Evolutionary conservation across 257 asterid species (phyloP).

Genomic region (Echites panduratus): DNA sequence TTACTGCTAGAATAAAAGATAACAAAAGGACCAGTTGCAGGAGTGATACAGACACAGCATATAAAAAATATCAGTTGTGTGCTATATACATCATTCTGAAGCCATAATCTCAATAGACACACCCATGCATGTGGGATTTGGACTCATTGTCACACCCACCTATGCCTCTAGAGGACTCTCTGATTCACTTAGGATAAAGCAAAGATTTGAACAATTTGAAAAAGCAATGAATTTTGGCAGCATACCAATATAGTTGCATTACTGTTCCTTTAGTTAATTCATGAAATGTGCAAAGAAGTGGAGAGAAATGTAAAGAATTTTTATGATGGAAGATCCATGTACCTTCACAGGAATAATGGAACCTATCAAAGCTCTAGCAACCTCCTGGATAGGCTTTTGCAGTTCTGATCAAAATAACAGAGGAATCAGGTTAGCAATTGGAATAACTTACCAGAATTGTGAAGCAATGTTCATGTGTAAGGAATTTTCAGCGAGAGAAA

Average conservation of each 20-base stretch:
- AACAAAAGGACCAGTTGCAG: not conserved
- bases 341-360: conserved; percentile 78
- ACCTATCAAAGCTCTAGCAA: conserved; percentile 72
- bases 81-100: not conserved
- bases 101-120: not conserved
- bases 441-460: not conserved
- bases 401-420: conserved; percentile 48
- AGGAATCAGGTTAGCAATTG: not conserved
- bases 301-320: no score
- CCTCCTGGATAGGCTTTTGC: conserved; percentile 67
- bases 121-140: not conserved
- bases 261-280: not conserved
- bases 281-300: not conserved
- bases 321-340: no score
- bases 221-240: not conserved
- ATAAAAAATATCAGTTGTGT: not conserved
- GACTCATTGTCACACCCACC: no score
- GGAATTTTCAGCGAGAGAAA: conserved; percentile 10
- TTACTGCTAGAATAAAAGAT: not conserved
- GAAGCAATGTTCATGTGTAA: not conserved
- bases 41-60: no score
- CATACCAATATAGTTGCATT: no score
- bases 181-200: not conserved
- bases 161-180: not conserved
- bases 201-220: not conserved